phyloP scores from a whole-genome alignment of 2,329 filamentous ascomycete species.

The Scedosporium minutisporum region DNA sequence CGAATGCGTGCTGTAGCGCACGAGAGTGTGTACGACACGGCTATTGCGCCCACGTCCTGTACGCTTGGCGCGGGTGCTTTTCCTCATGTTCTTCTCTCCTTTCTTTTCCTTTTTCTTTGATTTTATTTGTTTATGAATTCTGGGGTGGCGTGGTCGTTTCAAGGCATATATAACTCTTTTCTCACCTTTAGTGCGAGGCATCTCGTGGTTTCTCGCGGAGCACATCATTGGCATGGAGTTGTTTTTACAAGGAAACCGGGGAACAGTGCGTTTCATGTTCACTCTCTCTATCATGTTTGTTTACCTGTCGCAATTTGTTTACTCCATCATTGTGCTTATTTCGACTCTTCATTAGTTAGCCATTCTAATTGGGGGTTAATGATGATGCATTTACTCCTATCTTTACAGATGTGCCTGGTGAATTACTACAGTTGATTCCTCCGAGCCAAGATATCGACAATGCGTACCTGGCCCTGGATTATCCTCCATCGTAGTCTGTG shows the following conservation, averaged over 20 bases:
- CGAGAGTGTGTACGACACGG: no score
- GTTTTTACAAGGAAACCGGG: background rate
- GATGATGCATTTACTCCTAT: background rate
- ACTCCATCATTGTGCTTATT: background rate
- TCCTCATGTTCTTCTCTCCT: background rate
- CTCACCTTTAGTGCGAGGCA: background rate
- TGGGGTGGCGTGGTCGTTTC: background rate
- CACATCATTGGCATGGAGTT: constrained; percentile 2
- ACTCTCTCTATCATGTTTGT: background rate
- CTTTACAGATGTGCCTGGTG: no score
- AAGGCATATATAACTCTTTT: background rate
- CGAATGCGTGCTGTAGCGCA: no score
- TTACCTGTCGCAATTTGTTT: background rate
- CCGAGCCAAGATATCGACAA: no score
- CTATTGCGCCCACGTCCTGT: no score
- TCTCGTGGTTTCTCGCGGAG: background rate
- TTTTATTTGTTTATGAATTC: background rate
- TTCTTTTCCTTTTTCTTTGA: background rate
- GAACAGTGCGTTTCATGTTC: background rate
- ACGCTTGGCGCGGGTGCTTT: background rate
- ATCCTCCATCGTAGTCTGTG: no score
- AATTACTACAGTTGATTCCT: no score
- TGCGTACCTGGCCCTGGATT: no score
- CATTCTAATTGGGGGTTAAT: background rate
- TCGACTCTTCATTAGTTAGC: background rate